These are phyloP conservation scores for Phaeotremella fagi DNA, from an alignment of 768 basidiomycete species.

Conservation along the genomic window DNA sequence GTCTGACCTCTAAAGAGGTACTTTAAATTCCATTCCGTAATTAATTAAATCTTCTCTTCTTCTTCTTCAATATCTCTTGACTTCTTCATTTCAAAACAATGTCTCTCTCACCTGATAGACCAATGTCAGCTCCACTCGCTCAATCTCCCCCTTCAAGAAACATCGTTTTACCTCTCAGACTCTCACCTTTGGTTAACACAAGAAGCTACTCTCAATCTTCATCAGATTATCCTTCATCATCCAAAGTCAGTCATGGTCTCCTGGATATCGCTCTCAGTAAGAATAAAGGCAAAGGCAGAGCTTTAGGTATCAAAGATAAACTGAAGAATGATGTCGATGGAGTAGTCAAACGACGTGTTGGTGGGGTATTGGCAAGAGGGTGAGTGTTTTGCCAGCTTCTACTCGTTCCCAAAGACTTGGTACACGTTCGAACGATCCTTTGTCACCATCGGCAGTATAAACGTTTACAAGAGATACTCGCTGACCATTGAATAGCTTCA, in stretches of 20 bases:
- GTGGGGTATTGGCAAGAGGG: constrained; percentile 45
- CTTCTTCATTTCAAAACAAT: too few relatives aligned
- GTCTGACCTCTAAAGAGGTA: too few relatives aligned
- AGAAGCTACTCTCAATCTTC: too few relatives aligned
- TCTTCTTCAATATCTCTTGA: too few relatives aligned
- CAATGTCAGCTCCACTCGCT: background rate
- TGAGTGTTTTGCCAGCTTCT: too few relatives aligned
- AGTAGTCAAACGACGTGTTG: constrained; percentile 44
- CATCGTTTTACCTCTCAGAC: background rate
- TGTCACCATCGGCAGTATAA: constrained; percentile 3
- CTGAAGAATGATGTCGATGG: constrained; percentile 40
- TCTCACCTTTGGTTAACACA: background rate
- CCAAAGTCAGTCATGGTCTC: too few relatives aligned
- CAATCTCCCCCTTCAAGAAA: background rate
- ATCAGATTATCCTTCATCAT: too few relatives aligned
- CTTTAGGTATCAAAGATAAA: constrained; percentile 36
- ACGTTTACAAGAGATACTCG: too few relatives aligned
- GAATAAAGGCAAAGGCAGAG: constrained; percentile 13
- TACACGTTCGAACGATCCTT: background rate
- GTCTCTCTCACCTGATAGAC: background rate
- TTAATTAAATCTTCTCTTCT: too few relatives aligned
- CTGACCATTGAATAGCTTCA: constrained; percentile 57
- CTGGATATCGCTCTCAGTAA: too few relatives aligned
- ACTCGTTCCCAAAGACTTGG: too few relatives aligned
- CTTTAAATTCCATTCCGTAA: too few relatives aligned